Conservation (phyloP, 1,284 basidiomycete genomes). For the Cryptococcus jaspeensis region DNA sequence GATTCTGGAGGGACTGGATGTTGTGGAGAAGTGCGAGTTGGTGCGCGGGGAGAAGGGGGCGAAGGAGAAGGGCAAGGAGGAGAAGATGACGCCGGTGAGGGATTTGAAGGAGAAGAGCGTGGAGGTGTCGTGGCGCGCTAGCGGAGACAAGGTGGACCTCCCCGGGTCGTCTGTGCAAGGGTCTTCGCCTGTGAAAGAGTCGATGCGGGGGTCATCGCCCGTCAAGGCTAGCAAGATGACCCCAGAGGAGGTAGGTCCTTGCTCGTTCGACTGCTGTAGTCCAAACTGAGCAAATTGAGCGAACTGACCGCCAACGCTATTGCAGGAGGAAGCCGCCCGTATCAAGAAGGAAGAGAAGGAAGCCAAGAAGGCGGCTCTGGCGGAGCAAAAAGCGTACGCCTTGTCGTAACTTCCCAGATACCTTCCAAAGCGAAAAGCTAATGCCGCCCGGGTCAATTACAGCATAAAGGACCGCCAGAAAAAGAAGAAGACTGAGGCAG, state of each 20-base stretch:
- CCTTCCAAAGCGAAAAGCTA: neutral
- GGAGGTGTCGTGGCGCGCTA: neutral
- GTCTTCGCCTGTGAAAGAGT: neutral
- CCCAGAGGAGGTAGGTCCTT: constrained; percentile 37
- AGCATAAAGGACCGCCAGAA: constrained; percentile 38
- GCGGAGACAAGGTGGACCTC: too few relatives aligned
- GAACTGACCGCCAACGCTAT: neutral
- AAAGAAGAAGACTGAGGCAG: constrained; percentile 30
- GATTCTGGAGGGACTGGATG: constrained; percentile 30
- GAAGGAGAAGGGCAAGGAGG: constrained; percentile 12
- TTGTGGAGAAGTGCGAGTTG: constrained; percentile 33
- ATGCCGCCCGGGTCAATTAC: neutral
- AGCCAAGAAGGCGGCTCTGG: constrained; percentile 21
- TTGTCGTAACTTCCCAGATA: neutral
- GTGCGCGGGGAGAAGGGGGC: constrained; percentile 29
- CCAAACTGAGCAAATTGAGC: too few relatives aligned
- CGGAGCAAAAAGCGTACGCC: constrained; percentile 35
- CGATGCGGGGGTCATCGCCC: constrained; percentile 22
- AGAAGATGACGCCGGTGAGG: constrained; percentile 5
- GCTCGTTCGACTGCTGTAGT: too few relatives aligned
- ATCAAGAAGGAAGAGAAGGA: constrained; percentile 29
- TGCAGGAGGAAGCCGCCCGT: constrained; percentile 34
- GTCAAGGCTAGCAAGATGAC: constrained; percentile 33
- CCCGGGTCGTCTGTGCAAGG: neutral
- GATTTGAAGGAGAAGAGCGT: neutral